A percentile compares a stretch with the other conserved stretches of the same genome.
These are phyloP conservation scores for Cryphonectria radicalis DNA, from an alignment of 2,329 filamentous ascomycete species.

Conservation along the genomic window DNA sequence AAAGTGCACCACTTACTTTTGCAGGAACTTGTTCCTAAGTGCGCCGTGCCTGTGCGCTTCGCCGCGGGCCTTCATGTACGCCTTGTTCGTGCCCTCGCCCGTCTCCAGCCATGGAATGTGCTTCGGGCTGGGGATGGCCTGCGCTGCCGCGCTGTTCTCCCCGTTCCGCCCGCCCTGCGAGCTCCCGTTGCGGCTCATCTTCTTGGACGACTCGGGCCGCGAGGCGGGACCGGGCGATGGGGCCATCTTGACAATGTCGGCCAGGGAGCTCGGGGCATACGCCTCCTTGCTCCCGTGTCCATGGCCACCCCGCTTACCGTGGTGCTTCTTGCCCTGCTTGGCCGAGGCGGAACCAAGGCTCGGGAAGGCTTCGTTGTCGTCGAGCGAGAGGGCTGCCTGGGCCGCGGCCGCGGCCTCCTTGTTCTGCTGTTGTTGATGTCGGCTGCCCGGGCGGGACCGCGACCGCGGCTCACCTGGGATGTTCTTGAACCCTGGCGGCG, in stretches of 20 bases:
- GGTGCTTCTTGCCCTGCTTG: conserved; percentile 87
- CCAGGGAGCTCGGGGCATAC: conserved; percentile 74
- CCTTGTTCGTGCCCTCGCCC: conserved; percentile 85
- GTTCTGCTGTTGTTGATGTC: conserved; percentile 63
- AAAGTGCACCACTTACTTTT: conserved; percentile 65
- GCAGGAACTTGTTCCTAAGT: conserved; percentile 93
- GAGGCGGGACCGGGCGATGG: conserved; percentile 75
- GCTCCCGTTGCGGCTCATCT: conserved; percentile 65
- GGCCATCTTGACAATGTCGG: conserved; percentile 94
- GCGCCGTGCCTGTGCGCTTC: conserved; percentile 98
- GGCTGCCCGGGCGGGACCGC: conserved; percentile 82
- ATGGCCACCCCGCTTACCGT: conserved; percentile 87
- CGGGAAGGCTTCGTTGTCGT: conserved; percentile 95
- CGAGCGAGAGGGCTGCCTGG: conserved; percentile 74
- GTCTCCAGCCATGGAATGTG: conserved; percentile 98
- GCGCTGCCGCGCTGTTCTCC: conserved; percentile 80
- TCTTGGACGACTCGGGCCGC: conserved; percentile 63
- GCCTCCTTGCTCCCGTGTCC: conserved; percentile 72
- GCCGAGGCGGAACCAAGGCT: conserved; percentile 76
- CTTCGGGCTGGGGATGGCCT: conserved; percentile 84
- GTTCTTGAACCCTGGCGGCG: conserved; percentile 72
- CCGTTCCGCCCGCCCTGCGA: conserved; percentile 66
- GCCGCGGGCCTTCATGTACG: conserved; percentile 91
- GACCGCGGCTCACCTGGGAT: conserved; percentile 68
- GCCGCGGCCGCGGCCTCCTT: conserved; percentile 53